Conservation (phyloP, 1,284 basidiomycete genomes). For the Blastosporella zonata region DNA sequence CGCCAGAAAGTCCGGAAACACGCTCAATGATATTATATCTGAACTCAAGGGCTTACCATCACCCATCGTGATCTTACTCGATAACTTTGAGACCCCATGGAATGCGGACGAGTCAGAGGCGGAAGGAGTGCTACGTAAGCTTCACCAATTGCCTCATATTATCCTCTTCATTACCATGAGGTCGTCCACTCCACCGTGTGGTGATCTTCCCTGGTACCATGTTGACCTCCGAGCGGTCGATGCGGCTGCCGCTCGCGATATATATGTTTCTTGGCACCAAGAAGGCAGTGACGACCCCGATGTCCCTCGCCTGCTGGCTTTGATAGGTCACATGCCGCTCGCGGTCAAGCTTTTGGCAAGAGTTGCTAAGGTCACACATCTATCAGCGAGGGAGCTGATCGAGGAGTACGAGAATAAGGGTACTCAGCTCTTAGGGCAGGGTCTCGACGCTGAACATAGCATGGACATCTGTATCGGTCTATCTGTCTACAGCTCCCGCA, state of each 20-base stretch:
- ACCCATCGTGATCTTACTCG: constrained; percentile 26
- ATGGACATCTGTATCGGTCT: constrained; percentile 13
- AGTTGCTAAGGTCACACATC: not conserved
- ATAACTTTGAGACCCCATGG: constrained; percentile 36
- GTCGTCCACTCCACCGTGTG: constrained; percentile 18
- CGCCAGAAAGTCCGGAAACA: constrained; percentile 11
- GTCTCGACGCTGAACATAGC: constrained; percentile 8
- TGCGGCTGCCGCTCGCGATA: constrained; percentile 15
- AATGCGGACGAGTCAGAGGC: constrained; percentile 16
- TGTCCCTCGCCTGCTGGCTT: constrained; percentile 22
- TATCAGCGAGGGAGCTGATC: not conserved
- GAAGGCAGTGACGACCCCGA: constrained; percentile 11
- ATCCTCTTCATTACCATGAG: constrained; percentile 25
- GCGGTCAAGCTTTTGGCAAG: not conserved
- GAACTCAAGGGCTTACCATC: constrained; percentile 7
- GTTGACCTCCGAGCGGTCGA: constrained; percentile 14
- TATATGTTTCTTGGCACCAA: constrained; percentile 21
- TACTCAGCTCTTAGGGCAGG: not conserved
- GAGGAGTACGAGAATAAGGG: not conserved
- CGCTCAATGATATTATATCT: constrained; percentile 16
- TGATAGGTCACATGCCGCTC: constrained; percentile 22
- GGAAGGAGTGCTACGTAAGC: constrained; percentile 17
- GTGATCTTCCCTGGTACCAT: constrained; percentile 17
- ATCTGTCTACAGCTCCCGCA: constrained; percentile 9
- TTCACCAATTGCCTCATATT: constrained; percentile 19